phyloP scores from a whole-genome alignment of 2,329 filamentous ascomycete genomes.

The Diaporthe sp. region DNA sequence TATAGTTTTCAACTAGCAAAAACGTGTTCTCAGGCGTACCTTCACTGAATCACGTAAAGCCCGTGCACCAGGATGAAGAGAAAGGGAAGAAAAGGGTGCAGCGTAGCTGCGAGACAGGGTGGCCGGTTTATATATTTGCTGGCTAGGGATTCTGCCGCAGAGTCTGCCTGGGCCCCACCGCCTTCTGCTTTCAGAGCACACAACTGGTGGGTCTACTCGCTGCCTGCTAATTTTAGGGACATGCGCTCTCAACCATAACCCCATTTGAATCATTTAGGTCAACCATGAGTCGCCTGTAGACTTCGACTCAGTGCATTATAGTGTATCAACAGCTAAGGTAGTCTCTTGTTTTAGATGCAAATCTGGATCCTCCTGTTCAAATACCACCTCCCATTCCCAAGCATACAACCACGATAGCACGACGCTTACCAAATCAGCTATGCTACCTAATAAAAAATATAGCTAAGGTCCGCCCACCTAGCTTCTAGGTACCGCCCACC shows the following conservation, averaged over 20 bases:
- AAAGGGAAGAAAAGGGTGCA: slow-evolving; percentile 54
- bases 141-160: background rate
- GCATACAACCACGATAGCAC: too few species aligned
- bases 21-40: slow-evolving; percentile 89
- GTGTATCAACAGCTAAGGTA: background rate
- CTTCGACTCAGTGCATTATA: background rate
- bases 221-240: background rate
- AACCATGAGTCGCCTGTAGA: background rate
- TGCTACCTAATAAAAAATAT: background rate
- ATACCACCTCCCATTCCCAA: too few species aligned
- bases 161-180: background rate
- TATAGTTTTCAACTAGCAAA: slow-evolving; percentile 94
- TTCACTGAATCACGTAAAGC: slow-evolving; percentile 88
- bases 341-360: background rate
- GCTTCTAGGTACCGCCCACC: too few species aligned
- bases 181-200: background rate
- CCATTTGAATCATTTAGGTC: background rate
- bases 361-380: too few species aligned
- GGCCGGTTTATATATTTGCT: slow-evolving; percentile 39
- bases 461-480: too few species aligned
- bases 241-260: background rate
- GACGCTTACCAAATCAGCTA: background rate
- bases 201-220: background rate
- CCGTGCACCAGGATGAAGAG: slow-evolving; percentile 76
- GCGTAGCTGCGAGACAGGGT: slow-evolving; percentile 38